Conservation (phyloP, 768 basidiomycete genomes). For the Leccinum arenicola region DNA sequence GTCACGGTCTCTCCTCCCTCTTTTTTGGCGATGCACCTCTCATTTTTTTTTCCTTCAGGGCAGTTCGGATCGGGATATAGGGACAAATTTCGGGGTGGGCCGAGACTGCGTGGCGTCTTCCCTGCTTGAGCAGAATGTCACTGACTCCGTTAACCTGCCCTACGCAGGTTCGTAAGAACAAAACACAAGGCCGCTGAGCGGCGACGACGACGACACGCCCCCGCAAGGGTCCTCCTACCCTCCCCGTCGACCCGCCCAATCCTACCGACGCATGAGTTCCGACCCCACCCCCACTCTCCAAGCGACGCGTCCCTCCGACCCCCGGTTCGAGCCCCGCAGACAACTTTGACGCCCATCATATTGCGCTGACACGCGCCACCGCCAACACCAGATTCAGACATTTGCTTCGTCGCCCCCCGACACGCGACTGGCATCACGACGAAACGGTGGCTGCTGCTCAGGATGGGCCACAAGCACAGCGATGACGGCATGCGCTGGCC, state of each 20-base stretch:
- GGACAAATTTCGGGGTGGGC: not conserved
- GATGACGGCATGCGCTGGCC: not conserved
- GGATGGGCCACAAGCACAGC: not conserved
- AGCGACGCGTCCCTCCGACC: not conserved
- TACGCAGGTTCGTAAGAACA: not conserved
- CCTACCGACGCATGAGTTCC: not conserved
- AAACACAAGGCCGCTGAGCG: not conserved
- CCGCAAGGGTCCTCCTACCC: not conserved
- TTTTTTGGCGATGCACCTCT: not conserved
- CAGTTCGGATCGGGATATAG: not conserved
- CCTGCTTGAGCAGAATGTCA: not conserved
- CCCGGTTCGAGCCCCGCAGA: not conserved
- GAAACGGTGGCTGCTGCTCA: not conserved
- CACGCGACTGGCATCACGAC: not conserved
- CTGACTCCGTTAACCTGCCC: not conserved
- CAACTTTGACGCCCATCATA: not conserved
- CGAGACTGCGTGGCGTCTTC: not conserved
- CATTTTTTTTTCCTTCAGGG: not conserved
- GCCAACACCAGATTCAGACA: not conserved
- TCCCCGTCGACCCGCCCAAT: not conserved
- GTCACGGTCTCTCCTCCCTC: not conserved
- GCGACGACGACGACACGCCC: not conserved
- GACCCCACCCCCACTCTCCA: not conserved
- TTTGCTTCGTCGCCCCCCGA: not conserved
- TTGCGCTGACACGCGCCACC: not conserved